Conservation (phyloP, 306 rosid species). For the Oemleria cerasiformis region DNA sequence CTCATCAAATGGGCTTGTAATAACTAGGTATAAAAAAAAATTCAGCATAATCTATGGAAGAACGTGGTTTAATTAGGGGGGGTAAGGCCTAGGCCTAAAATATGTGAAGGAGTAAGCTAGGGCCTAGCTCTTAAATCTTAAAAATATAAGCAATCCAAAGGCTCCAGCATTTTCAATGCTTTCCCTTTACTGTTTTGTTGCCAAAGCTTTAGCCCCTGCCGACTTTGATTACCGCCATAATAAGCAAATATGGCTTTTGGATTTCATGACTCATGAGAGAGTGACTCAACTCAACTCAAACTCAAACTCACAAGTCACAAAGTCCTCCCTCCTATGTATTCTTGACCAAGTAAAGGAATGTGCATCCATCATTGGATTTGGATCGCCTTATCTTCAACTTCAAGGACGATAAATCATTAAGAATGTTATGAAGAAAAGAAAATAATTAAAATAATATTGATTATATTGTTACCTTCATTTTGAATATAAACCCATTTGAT, state of each 20-base stretch:
- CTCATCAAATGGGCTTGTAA: too few species aligned
- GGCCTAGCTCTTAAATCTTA: too few species aligned
- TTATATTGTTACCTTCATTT: too few species aligned
- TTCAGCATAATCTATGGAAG: too few species aligned
- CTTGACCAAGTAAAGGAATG: background rate
- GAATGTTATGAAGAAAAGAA: background rate
- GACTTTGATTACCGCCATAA: constrained; percentile 25
- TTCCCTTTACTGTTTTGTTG: constrained; percentile 30
- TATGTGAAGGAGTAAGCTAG: background rate
- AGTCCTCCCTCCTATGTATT: background rate
- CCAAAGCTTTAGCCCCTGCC: constrained; percentile 28
- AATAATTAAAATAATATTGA: background rate
- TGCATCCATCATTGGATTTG: constrained; percentile 4
- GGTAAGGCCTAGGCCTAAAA: background rate
- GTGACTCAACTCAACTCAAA: background rate
- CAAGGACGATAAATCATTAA: too few species aligned
- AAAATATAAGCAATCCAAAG: constrained; percentile 19
- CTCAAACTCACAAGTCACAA: background rate
- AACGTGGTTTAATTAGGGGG: too few species aligned
- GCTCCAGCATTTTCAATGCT: constrained; percentile 31
- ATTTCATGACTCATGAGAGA: too few species aligned
- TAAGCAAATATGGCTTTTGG: constrained; percentile 22
- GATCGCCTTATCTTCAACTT: background rate
- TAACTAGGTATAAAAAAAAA: too few species aligned
- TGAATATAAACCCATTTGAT: too few species aligned